Conservation (phyloP, 2,329 filamentous ascomycete species). For the Sphaerulina vaccinii region DNA sequence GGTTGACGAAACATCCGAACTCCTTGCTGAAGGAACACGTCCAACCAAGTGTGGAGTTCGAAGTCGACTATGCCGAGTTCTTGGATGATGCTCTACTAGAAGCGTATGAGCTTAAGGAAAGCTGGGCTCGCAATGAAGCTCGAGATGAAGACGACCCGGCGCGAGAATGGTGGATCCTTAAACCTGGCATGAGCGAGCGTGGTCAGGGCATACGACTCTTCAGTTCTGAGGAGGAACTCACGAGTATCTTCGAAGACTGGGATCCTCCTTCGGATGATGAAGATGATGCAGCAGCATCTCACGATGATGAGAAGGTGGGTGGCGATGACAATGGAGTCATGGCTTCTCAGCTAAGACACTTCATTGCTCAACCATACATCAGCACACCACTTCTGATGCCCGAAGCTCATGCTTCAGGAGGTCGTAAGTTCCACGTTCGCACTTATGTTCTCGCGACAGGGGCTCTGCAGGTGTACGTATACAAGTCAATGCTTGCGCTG, state of each 20-base stretch:
- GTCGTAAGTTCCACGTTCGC: conserved; percentile 90
- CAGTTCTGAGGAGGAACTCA: conserved; percentile 78
- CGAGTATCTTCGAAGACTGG: conserved; percentile 87
- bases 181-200: conserved; percentile 95
- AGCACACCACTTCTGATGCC: conserved; percentile 75
- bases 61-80: conserved; percentile 96
- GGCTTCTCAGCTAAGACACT: conserved; percentile 89
- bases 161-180: conserved; percentile 92
- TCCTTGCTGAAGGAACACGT: conserved; percentile 69
- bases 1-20: conserved; percentile 77
- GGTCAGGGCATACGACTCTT: conserved; percentile 93
- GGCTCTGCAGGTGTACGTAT: conserved; percentile 78
- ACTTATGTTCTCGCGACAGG: conserved; percentile 85
- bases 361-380: conserved; percentile 93
- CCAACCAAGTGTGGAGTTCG: conserved; percentile 78
- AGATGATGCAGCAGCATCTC: conserved; percentile 48
- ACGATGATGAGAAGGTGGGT: conserved; percentile 25
- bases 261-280: conserved; percentile 72
- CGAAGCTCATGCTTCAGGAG: conserved; percentile 47
- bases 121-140: conserved; percentile 66
- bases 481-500: conserved; percentile 85
- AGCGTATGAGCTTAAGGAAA: conserved; percentile 75
- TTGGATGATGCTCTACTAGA: conserved; percentile 90
- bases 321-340: conserved; percentile 60
- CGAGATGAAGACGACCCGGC: conserved; percentile 36